Conservation (phyloP, 768 basidiomycete genomes). For the Suillus paluster region DNA sequence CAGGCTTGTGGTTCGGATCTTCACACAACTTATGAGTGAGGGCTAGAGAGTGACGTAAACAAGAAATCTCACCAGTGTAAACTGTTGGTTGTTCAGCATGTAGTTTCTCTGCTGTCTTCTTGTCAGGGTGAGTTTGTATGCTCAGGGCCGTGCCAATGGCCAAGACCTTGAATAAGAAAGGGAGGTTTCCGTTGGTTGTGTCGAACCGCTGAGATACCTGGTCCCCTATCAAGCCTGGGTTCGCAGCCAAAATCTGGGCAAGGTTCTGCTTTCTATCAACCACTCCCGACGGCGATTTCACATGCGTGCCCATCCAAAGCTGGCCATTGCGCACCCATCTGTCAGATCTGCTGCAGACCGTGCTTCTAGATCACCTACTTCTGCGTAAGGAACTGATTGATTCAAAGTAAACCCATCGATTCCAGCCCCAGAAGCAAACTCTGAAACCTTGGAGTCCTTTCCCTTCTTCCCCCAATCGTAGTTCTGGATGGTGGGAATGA, state of each 20-base stretch:
- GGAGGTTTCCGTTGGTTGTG: conserved; percentile 68
- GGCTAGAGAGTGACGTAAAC: neutral
- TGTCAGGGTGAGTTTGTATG: conserved; percentile 93
- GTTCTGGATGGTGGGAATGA: conserved; percentile 81
- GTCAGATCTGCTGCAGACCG: conserved; percentile 15
- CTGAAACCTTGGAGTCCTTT: conserved; percentile 81
- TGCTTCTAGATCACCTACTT: conserved; percentile 57
- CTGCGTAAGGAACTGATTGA: conserved; percentile 83
- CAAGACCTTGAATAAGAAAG: conserved; percentile 92
- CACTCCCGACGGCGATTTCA: conserved; percentile 66
- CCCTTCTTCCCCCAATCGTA: conserved; percentile 98
- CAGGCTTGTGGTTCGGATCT: conserved; percentile 98
- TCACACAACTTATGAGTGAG: conserved; percentile 15
- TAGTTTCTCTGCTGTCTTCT: conserved; percentile 72
- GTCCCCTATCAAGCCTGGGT: conserved; percentile 72
- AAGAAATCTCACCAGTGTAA: conserved; percentile 77
- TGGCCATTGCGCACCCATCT: conserved; percentile 33
- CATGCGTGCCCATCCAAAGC: conserved; percentile 99
- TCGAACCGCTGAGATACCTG: conserved; percentile 59
- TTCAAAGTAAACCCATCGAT: conserved; percentile 71
- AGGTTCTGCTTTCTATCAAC: conserved; percentile 52
- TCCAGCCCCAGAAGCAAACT: conserved; percentile 67
- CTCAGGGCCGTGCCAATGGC: conserved; percentile 89
- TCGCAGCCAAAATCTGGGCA: conserved; percentile 62
- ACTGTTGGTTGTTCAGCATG: conserved; percentile 74